Base-by-base conservation (phyloP, 768 basidiomycete genomes). In the Tricholoma hemisulphureum region DNA sequence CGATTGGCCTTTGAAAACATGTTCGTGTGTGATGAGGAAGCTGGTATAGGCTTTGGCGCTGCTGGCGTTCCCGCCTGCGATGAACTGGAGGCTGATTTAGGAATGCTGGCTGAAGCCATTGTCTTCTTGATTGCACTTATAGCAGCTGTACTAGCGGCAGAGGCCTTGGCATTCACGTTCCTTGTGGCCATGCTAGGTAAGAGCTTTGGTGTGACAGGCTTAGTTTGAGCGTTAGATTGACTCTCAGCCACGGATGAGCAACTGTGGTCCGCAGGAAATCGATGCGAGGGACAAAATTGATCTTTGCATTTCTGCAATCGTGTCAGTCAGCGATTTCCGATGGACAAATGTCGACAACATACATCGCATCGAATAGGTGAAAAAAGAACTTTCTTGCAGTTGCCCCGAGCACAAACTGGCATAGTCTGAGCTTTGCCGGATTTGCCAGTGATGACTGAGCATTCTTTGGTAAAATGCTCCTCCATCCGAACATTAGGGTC, bases 401-500 rank as follows among this genome's bases (percentile, higher is more conserved):
- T 86, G 13, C 71, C 74, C 63, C 77, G 74, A 1, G 82, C 84
- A 69, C 88, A 92, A 23, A 78, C 69, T 1, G 86, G 89, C 58
- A 76, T 76, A 16, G 82, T 75, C 58, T 72, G 78, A 32, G 71
- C 58, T 56, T 75, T 78, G 21, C 64, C 61, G 18, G 79, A 70
- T 67, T 78, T 84, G 6, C 89, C 90, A 0, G 85, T 88, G 75
- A 86, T 84, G 32, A 85, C 84, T 11, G 80, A 79, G 64, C 91
- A 93, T 45, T 87, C 86, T 0, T 65, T 76, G 21, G 67, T 75
- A 61, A 95, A 80, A 68, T 94, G 92, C 0, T 75, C 72, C 63
- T 93, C 91, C 88, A 95, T 92, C 49, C 85, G 82, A 39, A 84
- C 71, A 63, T 94, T 94, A 10, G 91, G 89, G 64, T 94, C 89